Conservation (phyloP, 345 rosid genomes). For the Lepidium sativum region DNA sequence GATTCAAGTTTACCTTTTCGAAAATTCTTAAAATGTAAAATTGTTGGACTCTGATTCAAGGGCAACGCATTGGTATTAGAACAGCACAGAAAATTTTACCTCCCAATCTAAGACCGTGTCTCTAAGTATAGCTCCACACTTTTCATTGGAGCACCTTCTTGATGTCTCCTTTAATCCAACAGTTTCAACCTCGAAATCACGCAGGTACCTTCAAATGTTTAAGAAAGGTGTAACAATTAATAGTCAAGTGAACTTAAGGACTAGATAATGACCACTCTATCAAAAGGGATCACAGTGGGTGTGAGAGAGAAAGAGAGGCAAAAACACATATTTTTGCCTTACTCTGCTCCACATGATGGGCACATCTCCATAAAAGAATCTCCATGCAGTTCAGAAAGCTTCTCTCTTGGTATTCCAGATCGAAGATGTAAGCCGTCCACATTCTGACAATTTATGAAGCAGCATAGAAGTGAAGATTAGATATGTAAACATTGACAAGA, state of each 20-base stretch:
- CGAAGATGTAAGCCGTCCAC: slow-evolving; percentile 98
- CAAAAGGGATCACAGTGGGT: background rate
- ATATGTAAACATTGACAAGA: background rate
- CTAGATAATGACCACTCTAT: background rate
- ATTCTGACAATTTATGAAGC: slow-evolving; percentile 40
- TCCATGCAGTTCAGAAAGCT: slow-evolving; percentile 91
- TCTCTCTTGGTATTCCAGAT: slow-evolving; percentile 96
- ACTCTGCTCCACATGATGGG: slow-evolving; percentile 78
- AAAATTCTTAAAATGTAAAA: background rate
- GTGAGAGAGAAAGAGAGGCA: background rate
- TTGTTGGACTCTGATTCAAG: background rate
- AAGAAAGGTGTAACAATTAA: background rate
- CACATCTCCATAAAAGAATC: slow-evolving; percentile 92
- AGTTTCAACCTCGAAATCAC: slow-evolving; percentile 96
- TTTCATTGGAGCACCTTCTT: slow-evolving; percentile 56
- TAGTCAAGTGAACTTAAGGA: background rate
- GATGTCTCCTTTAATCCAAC: slow-evolving; percentile 92
- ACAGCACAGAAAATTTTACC: slow-evolving; percentile 32
- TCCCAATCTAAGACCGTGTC: slow-evolving; percentile 99
- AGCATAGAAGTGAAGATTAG: background rate
- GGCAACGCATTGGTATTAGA: background rate
- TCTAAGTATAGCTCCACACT: slow-evolving; percentile 76
- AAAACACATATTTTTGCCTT: slow-evolving; percentile 27
- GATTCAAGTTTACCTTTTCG: background rate
- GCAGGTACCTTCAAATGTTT: slow-evolving; percentile 54